Base-by-base conservation (phyloP, 208 protist species). In the Leishmania amazonensis region DNA sequence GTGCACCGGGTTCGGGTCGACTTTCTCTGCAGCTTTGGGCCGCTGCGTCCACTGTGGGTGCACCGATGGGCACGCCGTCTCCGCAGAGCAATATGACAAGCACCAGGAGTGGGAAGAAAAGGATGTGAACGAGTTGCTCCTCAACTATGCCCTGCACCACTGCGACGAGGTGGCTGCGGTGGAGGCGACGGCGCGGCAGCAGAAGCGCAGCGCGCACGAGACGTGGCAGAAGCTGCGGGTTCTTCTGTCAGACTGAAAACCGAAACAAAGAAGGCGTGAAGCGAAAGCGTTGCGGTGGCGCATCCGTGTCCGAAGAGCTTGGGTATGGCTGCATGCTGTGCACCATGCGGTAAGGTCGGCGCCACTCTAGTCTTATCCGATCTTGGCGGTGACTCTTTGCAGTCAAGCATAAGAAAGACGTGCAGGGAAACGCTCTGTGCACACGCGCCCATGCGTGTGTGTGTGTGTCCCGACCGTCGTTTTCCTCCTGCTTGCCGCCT, bases 1-100 rank as follows among this genome's bases (percentile, higher is more conserved):
- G 24, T 96, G 91, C 85, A 92, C 78, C 21, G 94, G 94, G 19
- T 90, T 95, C 79, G 91, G 90, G 78, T 94, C 92, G 8, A 95
- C 92, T 40, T 77, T 89, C 17, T 86, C 87, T 7, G 81, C 73
- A 21, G 72, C 76, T 6, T 79, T 89, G 0, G 87, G 89, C 9
- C 78, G 81, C 19, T 96, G 92, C 71, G 65, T 89, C 7, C 81
- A 89, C 78, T 96, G 92, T 78, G 91, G 91, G 31, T 88, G 81
- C 78, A 89, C 83, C 1, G 87, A 94, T 77, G 92, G 92, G 15
- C 94, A 97, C 81, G 86, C 88, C 31, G 84, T 94, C 47, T 76
- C 83, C 6, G 45, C 77, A 7, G 75, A 53, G 28, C 28, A 7
- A 5, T 88, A 84, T 60, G 75, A 96, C 80, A 94, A 83, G 42